Evolutionary conservation across 805 yeast genomes (phyloP).

Genomic region (Yarrowia hollandica): DNA sequence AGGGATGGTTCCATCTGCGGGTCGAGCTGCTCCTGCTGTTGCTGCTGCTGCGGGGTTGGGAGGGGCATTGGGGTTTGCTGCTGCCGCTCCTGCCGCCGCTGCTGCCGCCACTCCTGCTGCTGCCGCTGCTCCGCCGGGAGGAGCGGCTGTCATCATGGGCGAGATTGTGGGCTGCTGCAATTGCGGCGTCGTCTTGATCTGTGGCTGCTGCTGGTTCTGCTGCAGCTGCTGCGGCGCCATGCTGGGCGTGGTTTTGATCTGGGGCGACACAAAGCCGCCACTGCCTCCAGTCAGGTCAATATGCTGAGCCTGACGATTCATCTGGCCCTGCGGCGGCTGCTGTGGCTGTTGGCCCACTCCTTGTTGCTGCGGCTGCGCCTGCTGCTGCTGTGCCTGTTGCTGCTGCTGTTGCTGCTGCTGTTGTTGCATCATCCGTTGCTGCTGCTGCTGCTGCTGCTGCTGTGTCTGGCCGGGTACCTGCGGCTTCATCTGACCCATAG

Average conservation of each 20-base stretch:
- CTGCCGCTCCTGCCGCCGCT: not conserved
- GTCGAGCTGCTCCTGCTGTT: conserved; percentile 33
- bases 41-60: conserved; percentile 32
- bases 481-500: not conserved
- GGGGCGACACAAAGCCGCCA: not conserved
- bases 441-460: not conserved
- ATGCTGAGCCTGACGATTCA: conserved; percentile 3
- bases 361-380: not conserved
- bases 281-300: conserved; percentile 11
- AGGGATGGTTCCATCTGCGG: conserved; percentile 14
- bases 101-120: not conserved
- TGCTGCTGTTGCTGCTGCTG: conserved; percentile 1
- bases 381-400: not conserved
- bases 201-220: not conserved
- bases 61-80: not conserved
- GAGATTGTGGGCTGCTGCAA: conserved; percentile 3
- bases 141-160: not conserved
- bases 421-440: conserved; percentile 2
- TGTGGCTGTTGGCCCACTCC: not conserved
- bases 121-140: not conserved
- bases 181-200: conserved; percentile 22
- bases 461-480: not conserved
- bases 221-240: conserved; percentile 9
- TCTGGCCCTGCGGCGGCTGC: not conserved
- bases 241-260: conserved; percentile 15